Evolutionary conservation across 139 green algal genomes (phyloP).

Genomic region (Diplosphaera chodatii): DNA sequence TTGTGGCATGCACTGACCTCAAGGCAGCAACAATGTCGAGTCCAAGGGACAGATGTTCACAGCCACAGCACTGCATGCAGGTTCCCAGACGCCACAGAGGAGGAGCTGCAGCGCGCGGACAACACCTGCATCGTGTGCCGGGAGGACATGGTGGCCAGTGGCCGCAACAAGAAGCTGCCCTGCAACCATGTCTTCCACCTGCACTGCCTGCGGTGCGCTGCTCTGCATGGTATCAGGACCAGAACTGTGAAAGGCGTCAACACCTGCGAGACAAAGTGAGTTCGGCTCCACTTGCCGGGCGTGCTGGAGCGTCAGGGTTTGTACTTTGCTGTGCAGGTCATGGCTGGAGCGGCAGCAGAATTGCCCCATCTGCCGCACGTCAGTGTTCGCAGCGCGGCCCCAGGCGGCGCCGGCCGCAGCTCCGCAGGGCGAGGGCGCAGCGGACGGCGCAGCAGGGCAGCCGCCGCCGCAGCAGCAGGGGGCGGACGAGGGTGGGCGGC

Average conservation of each 20-base stretch:
- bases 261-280: too few relatives aligned
- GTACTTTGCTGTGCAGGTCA: too few relatives aligned
- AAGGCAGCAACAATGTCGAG: too few relatives aligned
- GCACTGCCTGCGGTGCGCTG: constrained; percentile 84
- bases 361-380: constrained; percentile 90
- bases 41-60: too few relatives aligned
- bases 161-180: constrained; percentile 82
- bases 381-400: constrained; percentile 54
- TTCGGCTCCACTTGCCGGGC: too few relatives aligned
- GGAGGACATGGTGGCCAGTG: constrained; percentile 73
- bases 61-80: too few relatives aligned
- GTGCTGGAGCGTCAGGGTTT: too few relatives aligned
- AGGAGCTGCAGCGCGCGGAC: constrained; percentile 83
- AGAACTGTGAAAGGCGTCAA: too few relatives aligned
- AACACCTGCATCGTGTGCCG: constrained; percentile 96
- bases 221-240: too few relatives aligned
- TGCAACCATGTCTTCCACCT: constrained; percentile 95
- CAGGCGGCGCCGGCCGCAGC: not conserved
- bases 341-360: constrained; percentile 97
- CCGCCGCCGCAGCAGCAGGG: constrained; percentile 12
- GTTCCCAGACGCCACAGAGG: constrained; percentile 76
- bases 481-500: not conserved
- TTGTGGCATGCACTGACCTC: too few relatives aligned
- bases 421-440: too few relatives aligned
- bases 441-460: not conserved